Base-by-base conservation (phyloP, 1,284 basidiomycete genomes). In the Fomes fomentarius region DNA sequence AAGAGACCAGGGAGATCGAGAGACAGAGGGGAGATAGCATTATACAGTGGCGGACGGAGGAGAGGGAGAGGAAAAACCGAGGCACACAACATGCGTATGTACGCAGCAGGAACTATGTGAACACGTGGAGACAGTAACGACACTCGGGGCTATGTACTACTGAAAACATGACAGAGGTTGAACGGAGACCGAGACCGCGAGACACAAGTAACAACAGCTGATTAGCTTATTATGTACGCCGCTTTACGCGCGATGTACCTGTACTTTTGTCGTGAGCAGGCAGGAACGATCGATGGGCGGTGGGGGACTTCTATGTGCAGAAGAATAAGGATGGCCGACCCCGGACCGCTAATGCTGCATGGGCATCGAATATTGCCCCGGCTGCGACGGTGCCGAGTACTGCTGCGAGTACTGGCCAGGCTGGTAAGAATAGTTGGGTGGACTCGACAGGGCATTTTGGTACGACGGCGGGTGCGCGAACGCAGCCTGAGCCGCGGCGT, bases 381-480 rank as follows among this genome's bases (percentile, higher is more conserved):
- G 43, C 46, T 50, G 54, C 39, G 33, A 24, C 19, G 26, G 33
- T 43, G 52, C 54, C 34, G 45, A 28, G 42, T 56, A 49, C 25
- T 37, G 50, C 28, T 47, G 42, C 22, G 50, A 38, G 33, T 57
- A 57, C 50, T 57, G 56, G 50, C 54, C 46, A 3, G 58, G 26
- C 38, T 56, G 54, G 47, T 57, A 56, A 46, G 58, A 19, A 48
- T 69, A 64, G 73, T 34, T 62, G 77, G 83, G 68, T 80, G 82
- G 63, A 76, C 78, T 72, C 70, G 76, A 60, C 75, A 74, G 30
- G 79, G 63, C 66, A 70, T 71, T 75, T 75, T 67, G 56, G 73
- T 75, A 57, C 76, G 72, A 76, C 75, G 68, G 64, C 39, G 63
- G 66, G 12, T 57, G 56, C 31, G 56, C 34, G 46, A 57, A 52